A percentile compares a stretch with the other conserved stretches of the same genome.
Conservation (phyloP, 352 stramenopile genomes). For the Pythium aristosporum region DNA sequence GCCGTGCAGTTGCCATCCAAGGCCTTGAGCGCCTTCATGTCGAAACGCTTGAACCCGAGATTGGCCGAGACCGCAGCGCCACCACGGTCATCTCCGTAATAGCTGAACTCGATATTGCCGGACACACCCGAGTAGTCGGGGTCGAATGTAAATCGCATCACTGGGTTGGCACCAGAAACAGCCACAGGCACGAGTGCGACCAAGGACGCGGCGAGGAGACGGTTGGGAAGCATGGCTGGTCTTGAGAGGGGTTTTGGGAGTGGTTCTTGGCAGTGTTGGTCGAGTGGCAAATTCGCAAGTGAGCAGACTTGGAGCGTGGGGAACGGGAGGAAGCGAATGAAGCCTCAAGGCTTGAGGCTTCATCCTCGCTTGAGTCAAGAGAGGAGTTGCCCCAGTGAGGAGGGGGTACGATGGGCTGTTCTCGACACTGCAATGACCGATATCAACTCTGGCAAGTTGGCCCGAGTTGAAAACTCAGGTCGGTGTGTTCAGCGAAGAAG, state of each 20-base stretch:
- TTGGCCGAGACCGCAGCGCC: conserved; percentile 1
- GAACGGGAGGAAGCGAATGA: no score
- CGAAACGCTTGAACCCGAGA: conserved; percentile 17
- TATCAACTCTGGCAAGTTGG: no score
- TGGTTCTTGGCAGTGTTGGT: no score
- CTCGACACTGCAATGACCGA: no score
- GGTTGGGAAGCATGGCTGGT: not conserved
- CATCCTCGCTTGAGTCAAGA: no score
- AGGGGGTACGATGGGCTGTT: no score
- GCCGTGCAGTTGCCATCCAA: conserved; percentile 23
- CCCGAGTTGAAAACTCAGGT: no score
- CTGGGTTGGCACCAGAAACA: not conserved
- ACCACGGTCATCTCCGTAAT: not conserved
- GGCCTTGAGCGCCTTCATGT: conserved; percentile 16
- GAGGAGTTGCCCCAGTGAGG: no score
- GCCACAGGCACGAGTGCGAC: not conserved
- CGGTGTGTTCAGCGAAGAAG: no score
- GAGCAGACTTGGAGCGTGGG: no score
- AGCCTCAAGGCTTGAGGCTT: no score
- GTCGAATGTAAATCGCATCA: not conserved
- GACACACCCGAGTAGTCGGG: not conserved
- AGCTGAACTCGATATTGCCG: not conserved
- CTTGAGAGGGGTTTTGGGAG: no score
- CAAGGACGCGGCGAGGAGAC: not conserved
- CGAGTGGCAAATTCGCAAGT: not conserved